Evolutionary conservation across 2,329 filamentous ascomycete species (phyloP).

Genomic region (Aspergillus versicolor): DNA sequence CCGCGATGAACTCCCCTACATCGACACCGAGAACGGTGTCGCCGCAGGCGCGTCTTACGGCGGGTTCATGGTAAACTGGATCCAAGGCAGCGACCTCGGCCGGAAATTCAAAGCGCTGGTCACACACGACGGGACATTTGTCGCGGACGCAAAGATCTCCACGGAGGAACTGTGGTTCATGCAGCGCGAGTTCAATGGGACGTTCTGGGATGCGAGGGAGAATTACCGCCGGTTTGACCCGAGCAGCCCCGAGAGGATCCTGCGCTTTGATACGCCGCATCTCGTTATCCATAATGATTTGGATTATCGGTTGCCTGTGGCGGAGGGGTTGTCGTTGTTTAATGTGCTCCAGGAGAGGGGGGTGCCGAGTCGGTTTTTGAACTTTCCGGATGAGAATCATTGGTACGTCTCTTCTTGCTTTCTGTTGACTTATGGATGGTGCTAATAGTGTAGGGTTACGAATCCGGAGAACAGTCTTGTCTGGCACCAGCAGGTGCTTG

Average conservation of each 20-base stretch:
- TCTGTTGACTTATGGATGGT: background rate
- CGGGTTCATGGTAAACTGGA: slow-evolving; percentile 67
- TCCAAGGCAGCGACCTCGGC: slow-evolving; percentile 80
- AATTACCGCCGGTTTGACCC: slow-evolving; percentile 72
- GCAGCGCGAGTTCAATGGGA: slow-evolving; percentile 51
- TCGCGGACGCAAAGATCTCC: slow-evolving; percentile 51
- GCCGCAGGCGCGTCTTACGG: slow-evolving; percentile 44
- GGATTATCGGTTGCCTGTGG: slow-evolving; percentile 80
- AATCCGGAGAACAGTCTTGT: slow-evolving; percentile 86
- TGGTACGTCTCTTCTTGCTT: slow-evolving; percentile 34
- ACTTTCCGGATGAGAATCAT: slow-evolving; percentile 74
- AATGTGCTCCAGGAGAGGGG: slow-evolving; percentile 73
- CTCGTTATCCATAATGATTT: slow-evolving; percentile 82
- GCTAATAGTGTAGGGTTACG: slow-evolving; percentile 58
- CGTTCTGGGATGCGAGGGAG: slow-evolving; percentile 55
- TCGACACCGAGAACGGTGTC: slow-evolving; percentile 40
- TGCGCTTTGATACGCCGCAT: slow-evolving; percentile 76
- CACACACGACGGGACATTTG: slow-evolving; percentile 84
- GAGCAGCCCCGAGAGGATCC: slow-evolving; percentile 51
- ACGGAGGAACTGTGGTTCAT: slow-evolving; percentile 55
- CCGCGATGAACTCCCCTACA: slow-evolving; percentile 34
- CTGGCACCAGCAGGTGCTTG: slow-evolving; percentile 81
- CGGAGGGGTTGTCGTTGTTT: slow-evolving; percentile 77
- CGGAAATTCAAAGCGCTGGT: slow-evolving; percentile 85
- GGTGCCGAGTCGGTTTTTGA: slow-evolving; percentile 72